Base-by-base conservation (phyloP, 345 rosid genomes). In the Anastatica hierochuntica region DNA sequence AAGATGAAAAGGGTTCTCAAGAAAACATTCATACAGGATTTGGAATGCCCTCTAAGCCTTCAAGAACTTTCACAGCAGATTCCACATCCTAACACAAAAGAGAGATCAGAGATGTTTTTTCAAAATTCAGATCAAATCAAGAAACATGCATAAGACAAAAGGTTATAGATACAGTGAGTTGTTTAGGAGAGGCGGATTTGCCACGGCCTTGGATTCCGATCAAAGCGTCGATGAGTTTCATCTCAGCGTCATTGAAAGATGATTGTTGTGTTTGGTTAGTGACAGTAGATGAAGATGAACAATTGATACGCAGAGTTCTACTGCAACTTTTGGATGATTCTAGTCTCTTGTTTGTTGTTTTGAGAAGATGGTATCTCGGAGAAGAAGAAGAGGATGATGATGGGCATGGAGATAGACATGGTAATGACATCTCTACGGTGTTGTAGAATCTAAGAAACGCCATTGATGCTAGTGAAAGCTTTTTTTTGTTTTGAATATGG, bases 121-220 rank as follows among this genome's bases (percentile, higher is more conserved):
- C 31, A 57, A 30, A 21, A 21, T 21, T 34, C 49, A 61, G 15
- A 58, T 18, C 8, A 12, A 43, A 42, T 6, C 54, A 29, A 58
- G 43, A 57, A 44, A 45, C 54, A 45, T 19, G 42, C 29, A 21
- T 15, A 1, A 0, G 34, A 10, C 10, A 12, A n/a, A 16, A 5
- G 24, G 14, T 12, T 12, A 5, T 10, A 6, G 8, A 21, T 69
- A 88, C 95, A 63, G 69, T 74, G 56, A 87, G 95, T 62, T 92
- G 95, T 62, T 6, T 74, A 35, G 90, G 74, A 54, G 95, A 67
- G 26, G 94, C 98, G 0, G 94, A 83, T 62, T 79, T 76, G 48
- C 96, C 96, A 24, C 96, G 77, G 64, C 96, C 98, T 77, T 92
- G 98, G 58, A 92, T 84, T 8, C 98, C 95, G 7, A 84, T 75